These are phyloP conservation scores for Rhodotorula sp. DNA, from an alignment of 1,284 basidiomycete species.

Conservation along the genomic window DNA sequence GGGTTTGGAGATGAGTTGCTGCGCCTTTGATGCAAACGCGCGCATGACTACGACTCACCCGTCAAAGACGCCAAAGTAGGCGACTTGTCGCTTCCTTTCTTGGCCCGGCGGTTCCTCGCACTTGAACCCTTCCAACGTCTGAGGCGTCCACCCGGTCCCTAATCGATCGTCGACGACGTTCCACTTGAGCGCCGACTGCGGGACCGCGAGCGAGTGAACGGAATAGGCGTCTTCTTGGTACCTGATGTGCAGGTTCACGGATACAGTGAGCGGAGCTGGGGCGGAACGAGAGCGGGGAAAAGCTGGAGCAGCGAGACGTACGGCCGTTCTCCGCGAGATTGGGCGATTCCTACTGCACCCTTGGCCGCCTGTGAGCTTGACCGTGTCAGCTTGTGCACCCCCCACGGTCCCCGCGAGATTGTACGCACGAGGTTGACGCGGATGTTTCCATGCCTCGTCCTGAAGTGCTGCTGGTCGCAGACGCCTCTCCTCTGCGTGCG, in stretches of 20 bases:
- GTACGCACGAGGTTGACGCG: constrained; percentile 33
- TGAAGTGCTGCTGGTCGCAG: constrained; percentile 27
- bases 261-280: not conserved
- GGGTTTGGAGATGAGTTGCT: not conserved
- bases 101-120: constrained; percentile 57
- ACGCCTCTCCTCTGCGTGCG: not conserved
- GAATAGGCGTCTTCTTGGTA: constrained; percentile 82
- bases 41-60: constrained; percentile 58
- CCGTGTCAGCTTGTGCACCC: not conserved
- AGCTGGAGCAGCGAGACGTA: constrained; percentile 1
- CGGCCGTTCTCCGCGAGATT: constrained; percentile 38
- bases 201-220: constrained; percentile 68
- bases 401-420: not conserved
- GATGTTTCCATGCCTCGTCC: constrained; percentile 28
- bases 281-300: not conserved
- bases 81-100: constrained; percentile 59
- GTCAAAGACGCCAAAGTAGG: constrained; percentile 84
- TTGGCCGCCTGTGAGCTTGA: constrained; percentile 18
- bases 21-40: not conserved
- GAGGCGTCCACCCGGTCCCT: constrained; percentile 30
- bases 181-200: constrained; percentile 66
- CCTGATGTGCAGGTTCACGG: constrained; percentile 41
- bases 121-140: constrained; percentile 48
- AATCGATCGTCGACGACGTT: constrained; percentile 63
- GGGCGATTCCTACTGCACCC: constrained; percentile 31